Percentiles rank a stretch among this genome's conserved stretches.
phyloP scores from a whole-genome alignment of 75 land plant genomes.

The Cunninghamia lanceolata region DNA sequence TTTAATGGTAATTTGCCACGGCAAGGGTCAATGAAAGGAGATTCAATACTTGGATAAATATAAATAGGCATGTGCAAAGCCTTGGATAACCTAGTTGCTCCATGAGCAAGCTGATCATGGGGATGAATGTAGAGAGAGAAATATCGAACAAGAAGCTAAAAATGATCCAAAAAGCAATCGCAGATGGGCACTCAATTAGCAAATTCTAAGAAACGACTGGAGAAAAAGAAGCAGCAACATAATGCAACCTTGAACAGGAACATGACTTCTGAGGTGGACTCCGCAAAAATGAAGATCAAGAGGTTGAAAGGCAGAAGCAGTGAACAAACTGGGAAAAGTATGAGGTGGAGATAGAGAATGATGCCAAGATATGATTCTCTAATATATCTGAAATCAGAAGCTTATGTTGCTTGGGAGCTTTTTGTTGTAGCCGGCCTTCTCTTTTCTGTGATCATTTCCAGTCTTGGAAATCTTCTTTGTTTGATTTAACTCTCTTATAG shows the following conservation, averaged over 20 bases:
- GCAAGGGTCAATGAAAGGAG: background rate
- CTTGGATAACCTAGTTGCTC: background rate
- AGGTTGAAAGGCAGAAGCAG: background rate
- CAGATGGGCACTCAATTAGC: background rate
- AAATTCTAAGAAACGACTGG: too few relatives aligned
- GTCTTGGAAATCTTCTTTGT: background rate
- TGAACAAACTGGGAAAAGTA: background rate
- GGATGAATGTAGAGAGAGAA: background rate
- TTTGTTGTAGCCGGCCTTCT: too few relatives aligned
- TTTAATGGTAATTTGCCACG: background rate
- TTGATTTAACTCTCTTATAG: too few relatives aligned
- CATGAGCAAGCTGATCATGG: background rate
- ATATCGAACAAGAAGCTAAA: background rate
- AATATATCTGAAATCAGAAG: too few relatives aligned
- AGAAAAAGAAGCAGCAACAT: too few relatives aligned
- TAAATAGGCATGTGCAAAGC: too few relatives aligned
- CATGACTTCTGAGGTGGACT: background rate
- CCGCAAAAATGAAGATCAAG: background rate
- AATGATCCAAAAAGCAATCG: background rate
- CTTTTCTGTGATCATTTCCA: background rate
- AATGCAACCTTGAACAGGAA: too few relatives aligned
- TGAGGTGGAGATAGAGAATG: background rate
- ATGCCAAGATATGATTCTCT: background rate
- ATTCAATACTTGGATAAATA: background rate
- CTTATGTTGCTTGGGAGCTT: too few relatives aligned